phyloP scores from a whole-genome alignment of 345 rosid species.

The Abelmoschus esculentus region DNA sequence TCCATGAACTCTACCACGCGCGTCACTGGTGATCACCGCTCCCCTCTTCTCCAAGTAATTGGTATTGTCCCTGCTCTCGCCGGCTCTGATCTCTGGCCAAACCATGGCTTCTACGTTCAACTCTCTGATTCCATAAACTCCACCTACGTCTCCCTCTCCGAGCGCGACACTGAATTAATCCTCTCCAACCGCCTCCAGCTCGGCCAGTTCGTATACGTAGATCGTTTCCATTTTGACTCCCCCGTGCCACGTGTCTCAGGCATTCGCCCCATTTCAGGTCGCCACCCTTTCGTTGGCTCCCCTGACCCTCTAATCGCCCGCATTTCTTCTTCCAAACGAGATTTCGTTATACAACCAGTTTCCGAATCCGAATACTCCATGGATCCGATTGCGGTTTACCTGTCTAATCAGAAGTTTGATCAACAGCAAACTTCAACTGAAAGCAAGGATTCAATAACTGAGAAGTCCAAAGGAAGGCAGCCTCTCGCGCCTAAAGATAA shows the following conservation, averaged over 20 bases:
- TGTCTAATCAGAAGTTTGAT: slow-evolving; percentile 39
- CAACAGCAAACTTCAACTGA: slow-evolving; percentile 8
- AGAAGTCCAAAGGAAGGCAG: slow-evolving; percentile 32
- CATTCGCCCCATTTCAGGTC: slow-evolving; percentile 85
- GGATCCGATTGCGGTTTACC: slow-evolving; percentile 69
- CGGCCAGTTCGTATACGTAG: slow-evolving; percentile 88
- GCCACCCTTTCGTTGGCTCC: slow-evolving; percentile 71
- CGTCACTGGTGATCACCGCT: slow-evolving; percentile 91
- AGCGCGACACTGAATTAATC: slow-evolving; percentile 79
- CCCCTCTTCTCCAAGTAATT: slow-evolving; percentile 77
- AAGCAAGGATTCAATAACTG: slow-evolving; percentile 18
- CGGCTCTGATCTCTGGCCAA: slow-evolving; percentile 89
- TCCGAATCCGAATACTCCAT: slow-evolving; percentile 60
- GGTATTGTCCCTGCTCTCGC: slow-evolving; percentile 94
- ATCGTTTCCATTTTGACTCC: slow-evolving; percentile 65
- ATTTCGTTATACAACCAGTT: slow-evolving; percentile 85
- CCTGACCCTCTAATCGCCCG: slow-evolving; percentile 86
- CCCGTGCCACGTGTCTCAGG: slow-evolving; percentile 78
- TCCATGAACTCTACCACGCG: slow-evolving; percentile 75
- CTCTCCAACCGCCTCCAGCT: slow-evolving; percentile 90
- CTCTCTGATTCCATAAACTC: slow-evolving; percentile 95
- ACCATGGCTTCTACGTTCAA: slow-evolving; percentile 93
- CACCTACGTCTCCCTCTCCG: slow-evolving; percentile 90
- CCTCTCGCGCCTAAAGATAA: slow-evolving; percentile 53
- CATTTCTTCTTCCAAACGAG: slow-evolving; percentile 59